Base-by-base conservation (phyloP, 2,329 filamentous ascomycete genomes). In the Pyrenophora graminea region DNA sequence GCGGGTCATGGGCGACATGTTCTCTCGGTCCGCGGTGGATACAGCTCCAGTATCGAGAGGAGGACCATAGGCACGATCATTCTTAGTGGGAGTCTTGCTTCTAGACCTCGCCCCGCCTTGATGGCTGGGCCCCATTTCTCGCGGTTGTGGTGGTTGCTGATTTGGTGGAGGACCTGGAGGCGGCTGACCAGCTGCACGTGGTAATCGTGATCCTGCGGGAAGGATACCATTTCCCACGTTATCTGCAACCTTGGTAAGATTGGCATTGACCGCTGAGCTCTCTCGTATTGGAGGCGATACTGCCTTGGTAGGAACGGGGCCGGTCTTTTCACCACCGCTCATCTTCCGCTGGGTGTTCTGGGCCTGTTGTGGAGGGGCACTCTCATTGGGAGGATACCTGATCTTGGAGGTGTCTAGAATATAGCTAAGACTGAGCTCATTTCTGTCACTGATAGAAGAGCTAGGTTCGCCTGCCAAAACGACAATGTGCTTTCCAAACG, bases 341-440 rank as follows among this genome's bases (percentile, higher is more conserved):
- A 71, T 70, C 62, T 72, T 81, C 68, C 69, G 74, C 56, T 76
- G 78, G 1, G 63, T 53, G 39, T 58, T 70, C 34, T 63, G 53
- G 21, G 56, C 59, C 42, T 67, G 68, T 50, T 64, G 67, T 6
- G 62, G 55, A 31, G 64, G 67, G 13, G 71, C 69, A 21, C 65
- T 72, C 45, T 97, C 92, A 62, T 90, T 93, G 1, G 77, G 73
- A 4, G 94, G 94, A 73, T 99, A 99, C 58, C 94, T 85, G 62
- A 99, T 99, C 75, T 99, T 99, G 40, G 85, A 87, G 7, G 94
- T 99, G 73, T 99, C 94, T 55, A 99, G 80, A 58, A 97, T 83
- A 73, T 97, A 99, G 31, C 91, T 88, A 66, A 96, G 83, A 52
- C 89, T 91, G 45, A 99, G 80, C 70, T 99, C 94, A 55, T 87